Percentiles rank a stretch among this genome's conserved stretches.
These are phyloP conservation scores for Lepidium aucheri DNA, from an alignment of 345 rosid species.

Conservation along the genomic window DNA sequence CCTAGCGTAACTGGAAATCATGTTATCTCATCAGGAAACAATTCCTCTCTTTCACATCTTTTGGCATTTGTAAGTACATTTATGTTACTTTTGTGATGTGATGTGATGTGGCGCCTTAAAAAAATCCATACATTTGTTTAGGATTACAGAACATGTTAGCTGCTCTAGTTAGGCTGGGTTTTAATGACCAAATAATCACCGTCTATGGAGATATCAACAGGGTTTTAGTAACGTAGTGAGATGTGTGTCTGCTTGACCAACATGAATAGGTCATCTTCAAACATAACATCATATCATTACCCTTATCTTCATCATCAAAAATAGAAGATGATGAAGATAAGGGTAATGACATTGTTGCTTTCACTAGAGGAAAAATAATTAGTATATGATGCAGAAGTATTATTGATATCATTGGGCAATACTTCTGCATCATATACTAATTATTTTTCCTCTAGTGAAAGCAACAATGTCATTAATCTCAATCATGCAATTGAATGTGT, in stretches of 20 bases:
- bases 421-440: background rate
- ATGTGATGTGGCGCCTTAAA: background rate
- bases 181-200: background rate
- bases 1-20: conserved; percentile 65
- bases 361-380: too few species aligned
- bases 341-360: too few species aligned
- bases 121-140: background rate
- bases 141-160: background rate
- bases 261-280: background rate
- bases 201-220: background rate
- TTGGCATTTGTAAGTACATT: conserved; percentile 70
- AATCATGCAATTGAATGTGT: background rate
- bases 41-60: conserved; percentile 48
- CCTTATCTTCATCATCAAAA: background rate
- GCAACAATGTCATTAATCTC: background rate
- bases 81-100: background rate
- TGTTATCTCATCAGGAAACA: conserved; percentile 49
- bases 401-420: too few species aligned
- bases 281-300: background rate
- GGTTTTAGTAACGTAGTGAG: background rate
- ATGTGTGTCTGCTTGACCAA: background rate
- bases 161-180: conserved; percentile 5
- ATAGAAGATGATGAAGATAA: too few species aligned
- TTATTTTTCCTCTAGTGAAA: too few species aligned
- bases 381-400: too few species aligned